Base-by-base conservation (phyloP, 306 rosid species). In the Castanea sativa region DNA sequence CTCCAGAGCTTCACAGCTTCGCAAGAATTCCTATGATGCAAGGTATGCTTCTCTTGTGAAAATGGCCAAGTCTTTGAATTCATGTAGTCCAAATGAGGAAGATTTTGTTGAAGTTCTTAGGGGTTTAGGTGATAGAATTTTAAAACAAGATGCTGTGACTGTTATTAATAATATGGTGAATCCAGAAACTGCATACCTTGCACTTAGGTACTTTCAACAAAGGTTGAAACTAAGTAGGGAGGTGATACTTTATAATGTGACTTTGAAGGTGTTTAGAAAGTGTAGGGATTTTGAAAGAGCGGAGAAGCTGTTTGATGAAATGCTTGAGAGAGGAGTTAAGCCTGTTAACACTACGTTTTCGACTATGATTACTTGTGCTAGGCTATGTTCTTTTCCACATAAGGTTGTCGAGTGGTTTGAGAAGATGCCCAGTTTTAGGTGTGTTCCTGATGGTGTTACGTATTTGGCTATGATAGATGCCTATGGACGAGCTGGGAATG, bases 351-450 rank as follows among this genome's bases (percentile, higher is more conserved):
- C 91, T 55, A 94, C 97, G 0, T 94, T 92, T 87, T 89, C 92
- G 2, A 92, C 97, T 27, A 55, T 92, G 32, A 90, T 94, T 82
- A 87, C 81, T 55, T 94, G 93, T 83, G 92, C 94, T 84, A 84
- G 89, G 79, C 14, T 84, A 75, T 82, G 85, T 60, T 77, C 69
- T 25, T 61, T 86, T 78, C 91, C 91, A 1, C 73, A 76, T 63
- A 91, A 83, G 85, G 97, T 92, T 69, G 95, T 94, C 38, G 88
- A 90, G 80, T 94, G 81, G 93, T 92, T 92, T 88, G 97, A 91
- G 82, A 92, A 81, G 87, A 94, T 91, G 97, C 80, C 85, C 14
- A 80, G 74, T 79, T 92, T 83, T 52, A 86, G 84, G 29, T 87
- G 91, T 80, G 89, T 80, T 74, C 97, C 91, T 0, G 92, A 91